phyloP scores from a whole-genome alignment of 2,329 filamentous ascomycete genomes.

The Phoma sp. region DNA sequence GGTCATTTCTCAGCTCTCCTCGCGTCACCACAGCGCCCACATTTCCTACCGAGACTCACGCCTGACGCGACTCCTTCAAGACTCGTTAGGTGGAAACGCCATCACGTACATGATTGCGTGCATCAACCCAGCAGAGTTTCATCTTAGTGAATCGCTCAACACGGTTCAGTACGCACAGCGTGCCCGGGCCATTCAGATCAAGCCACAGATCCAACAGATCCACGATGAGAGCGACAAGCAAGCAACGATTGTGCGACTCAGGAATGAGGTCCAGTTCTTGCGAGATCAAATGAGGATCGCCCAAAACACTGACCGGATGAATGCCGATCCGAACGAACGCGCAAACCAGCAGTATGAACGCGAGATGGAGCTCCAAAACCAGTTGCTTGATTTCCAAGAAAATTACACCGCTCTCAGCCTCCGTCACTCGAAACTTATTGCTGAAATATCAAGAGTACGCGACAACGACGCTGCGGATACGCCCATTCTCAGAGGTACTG shows the following conservation, averaged over 20 bases:
- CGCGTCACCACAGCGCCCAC: conserved; percentile 83
- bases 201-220: conserved; percentile 91
- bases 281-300: conserved; percentile 90
- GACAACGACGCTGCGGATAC: conserved; percentile 68
- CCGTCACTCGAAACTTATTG: conserved; percentile 93
- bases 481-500: conserved; percentile 65
- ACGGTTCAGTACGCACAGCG: conserved; percentile 96
- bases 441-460: conserved; percentile 87
- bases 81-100: conserved; percentile 94
- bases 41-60: conserved; percentile 99
- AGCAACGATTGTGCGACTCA: conserved; percentile 88
- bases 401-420: conserved; percentile 92
- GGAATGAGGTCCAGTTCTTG: conserved; percentile 91
- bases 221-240: conserved; percentile 92
- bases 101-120: conserved; percentile 99
- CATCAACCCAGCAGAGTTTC: conserved; percentile 95
- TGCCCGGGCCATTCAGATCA: conserved; percentile 95
- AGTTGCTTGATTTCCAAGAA: conserved; percentile 90
- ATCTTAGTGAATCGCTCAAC: conserved; percentile 95
- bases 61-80: conserved; percentile 91
- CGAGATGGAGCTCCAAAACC: conserved; percentile 90
- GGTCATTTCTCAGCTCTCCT: conserved; percentile 97
- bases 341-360: conserved; percentile 81
- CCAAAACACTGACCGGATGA: conserved; percentile 71
- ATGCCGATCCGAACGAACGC: conserved; percentile 68